phyloP scores from a whole-genome alignment of 305 asterid species.

The Fraxinus platypoda region DNA sequence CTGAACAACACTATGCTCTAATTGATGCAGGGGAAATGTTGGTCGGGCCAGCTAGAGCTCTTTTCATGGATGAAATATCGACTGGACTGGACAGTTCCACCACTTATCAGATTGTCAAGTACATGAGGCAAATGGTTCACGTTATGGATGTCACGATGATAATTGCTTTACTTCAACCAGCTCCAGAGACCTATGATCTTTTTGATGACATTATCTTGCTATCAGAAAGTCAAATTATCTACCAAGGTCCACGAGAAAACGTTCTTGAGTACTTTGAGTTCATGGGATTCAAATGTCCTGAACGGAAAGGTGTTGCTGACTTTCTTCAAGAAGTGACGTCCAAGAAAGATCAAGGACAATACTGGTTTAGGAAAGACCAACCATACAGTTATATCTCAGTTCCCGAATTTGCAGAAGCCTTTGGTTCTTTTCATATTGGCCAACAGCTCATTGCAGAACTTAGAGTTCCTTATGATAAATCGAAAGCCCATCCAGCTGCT shows the following conservation, averaged over 20 bases:
- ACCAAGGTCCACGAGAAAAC: conserved; percentile 54
- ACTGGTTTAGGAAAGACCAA: conserved; percentile 39
- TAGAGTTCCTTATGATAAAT: conserved; percentile 39
- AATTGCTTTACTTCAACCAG: conserved; percentile 53
- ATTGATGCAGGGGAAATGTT: conserved; percentile 51
- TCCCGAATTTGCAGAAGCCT: conserved; percentile 38
- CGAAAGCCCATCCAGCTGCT: conserved; percentile 42
- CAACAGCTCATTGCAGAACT: conserved; percentile 34
- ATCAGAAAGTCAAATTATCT: conserved; percentile 47
- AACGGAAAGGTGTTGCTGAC: conserved; percentile 56
- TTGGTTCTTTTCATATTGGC: conserved; percentile 43
- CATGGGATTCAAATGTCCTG: conserved; percentile 57
- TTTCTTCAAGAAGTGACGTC: conserved; percentile 58
- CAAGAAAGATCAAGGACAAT: conserved; percentile 52
- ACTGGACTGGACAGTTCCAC: conserved; percentile 67
- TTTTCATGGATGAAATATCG: conserved; percentile 60
- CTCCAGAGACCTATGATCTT: conserved; percentile 54
- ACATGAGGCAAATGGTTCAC: conserved; percentile 51
- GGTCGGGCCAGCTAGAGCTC: conserved; percentile 51
- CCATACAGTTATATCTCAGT: conserved; percentile 40
- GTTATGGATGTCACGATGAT: conserved; percentile 41
- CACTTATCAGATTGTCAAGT: conserved; percentile 49
- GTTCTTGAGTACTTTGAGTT: conserved; percentile 41
- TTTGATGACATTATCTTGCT: conserved; percentile 52
- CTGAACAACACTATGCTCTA: background rate